These are phyloP conservation scores for Penicillium flavigenum DNA, from an alignment of 495 filamentous ascomycete genomes.

Conservation along the genomic window DNA sequence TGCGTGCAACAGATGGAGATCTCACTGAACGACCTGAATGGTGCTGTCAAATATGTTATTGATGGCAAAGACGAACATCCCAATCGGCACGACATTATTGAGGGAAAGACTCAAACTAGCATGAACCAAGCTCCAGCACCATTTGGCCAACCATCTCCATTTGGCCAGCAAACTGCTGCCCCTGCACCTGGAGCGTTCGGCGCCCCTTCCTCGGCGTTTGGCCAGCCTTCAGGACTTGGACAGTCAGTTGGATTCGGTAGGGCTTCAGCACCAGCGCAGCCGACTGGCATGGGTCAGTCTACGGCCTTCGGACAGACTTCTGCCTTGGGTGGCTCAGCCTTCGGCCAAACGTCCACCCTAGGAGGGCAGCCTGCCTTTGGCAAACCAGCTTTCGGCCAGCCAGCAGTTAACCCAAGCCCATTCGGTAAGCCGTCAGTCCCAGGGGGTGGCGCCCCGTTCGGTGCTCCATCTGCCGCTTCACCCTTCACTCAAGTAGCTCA, in stretches of 20 bases:
- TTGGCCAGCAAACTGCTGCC: slow-evolving; percentile 30
- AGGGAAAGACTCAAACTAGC: slow-evolving; percentile 38
- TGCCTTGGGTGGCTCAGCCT: slow-evolving; percentile 26
- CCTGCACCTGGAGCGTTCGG: slow-evolving; percentile 17
- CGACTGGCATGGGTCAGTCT: slow-evolving; percentile 9
- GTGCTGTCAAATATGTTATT: slow-evolving; percentile 69
- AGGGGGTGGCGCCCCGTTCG: slow-evolving; percentile 20
- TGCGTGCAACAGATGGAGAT: slow-evolving; percentile 68
- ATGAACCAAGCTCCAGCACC: slow-evolving; percentile 22
- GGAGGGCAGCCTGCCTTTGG: slow-evolving; percentile 27
- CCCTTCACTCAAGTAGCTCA: slow-evolving; percentile 39
- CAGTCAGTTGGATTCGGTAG: slow-evolving; percentile 29
- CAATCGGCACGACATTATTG: slow-evolving; percentile 73
- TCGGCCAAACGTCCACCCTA: slow-evolving; percentile 10
- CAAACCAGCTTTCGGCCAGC: slow-evolving; percentile 35
- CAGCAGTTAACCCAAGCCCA: slow-evolving; percentile 23
- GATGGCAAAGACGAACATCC: slow-evolving; percentile 71
- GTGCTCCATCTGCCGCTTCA: slow-evolving; percentile 27
- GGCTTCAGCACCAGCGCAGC: slow-evolving; percentile 29
- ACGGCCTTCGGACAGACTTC: slow-evolving; percentile 33
- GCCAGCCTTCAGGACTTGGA: slow-evolving; percentile 22
- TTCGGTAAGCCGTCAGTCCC: slow-evolving; percentile 22
- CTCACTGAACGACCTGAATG: slow-evolving; percentile 63
- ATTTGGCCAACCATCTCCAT: slow-evolving; percentile 40
- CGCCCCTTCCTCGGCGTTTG: slow-evolving; percentile 25